Conservation (phyloP, 352 stramenopile species). For the Globisporangium solare region DNA sequence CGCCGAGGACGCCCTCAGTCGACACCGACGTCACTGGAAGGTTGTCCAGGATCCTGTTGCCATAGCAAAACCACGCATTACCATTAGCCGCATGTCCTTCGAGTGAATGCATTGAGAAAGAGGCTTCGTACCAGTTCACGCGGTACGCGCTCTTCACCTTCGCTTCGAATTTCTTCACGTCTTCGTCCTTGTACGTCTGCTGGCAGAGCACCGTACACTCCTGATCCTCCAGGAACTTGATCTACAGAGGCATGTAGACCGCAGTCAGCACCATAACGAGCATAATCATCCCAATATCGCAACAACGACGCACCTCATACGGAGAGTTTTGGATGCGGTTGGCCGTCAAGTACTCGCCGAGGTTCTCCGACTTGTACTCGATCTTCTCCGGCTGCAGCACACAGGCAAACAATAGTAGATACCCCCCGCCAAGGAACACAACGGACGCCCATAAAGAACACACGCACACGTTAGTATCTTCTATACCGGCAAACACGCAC, state of each 20-base stretch:
- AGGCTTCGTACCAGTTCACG: conserved; percentile 89
- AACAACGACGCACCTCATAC: conserved; percentile 70
- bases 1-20: conserved; percentile 54
- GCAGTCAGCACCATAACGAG: too few species aligned
- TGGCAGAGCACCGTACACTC: conserved; percentile 71
- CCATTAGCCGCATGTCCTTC: conserved; percentile 1
- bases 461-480: background rate
- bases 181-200: conserved; percentile 89
- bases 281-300: conserved; percentile 1
- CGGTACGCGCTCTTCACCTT: conserved; percentile 97
- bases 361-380: conserved; percentile 97
- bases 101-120: conserved; percentile 7
- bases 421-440: background rate
- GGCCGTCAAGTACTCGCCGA: conserved; percentile 98
- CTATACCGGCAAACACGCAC: too few species aligned
- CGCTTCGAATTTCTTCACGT: conserved; percentile 88
- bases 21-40: conserved; percentile 87
- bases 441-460: background rate
- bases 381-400: conserved; percentile 73
- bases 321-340: conserved; percentile 99
- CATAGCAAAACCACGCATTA: background rate
- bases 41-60: conserved; percentile 97
- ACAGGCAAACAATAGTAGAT: conserved; percentile 3
- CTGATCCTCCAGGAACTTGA: conserved; percentile 86
- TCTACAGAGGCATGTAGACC: conserved; percentile 18